Evolutionary conservation across 129 eudicot species (phyloP), one percentile per base, ranked within the genome.

Genomic region (Escallonia rubra): DNA sequence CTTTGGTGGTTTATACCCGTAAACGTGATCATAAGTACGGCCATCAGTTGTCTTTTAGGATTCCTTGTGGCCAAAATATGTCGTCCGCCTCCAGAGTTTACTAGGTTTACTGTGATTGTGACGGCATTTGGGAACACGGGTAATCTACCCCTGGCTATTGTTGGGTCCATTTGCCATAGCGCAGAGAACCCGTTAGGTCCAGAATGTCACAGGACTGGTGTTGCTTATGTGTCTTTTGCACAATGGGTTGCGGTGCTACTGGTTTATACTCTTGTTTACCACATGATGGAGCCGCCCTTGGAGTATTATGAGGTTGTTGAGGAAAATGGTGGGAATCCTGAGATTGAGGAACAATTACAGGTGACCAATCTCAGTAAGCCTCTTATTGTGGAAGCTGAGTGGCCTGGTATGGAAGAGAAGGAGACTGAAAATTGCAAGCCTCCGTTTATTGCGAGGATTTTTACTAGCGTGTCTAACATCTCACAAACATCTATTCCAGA

Each of bases 241-340:
- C 97, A 90, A 67, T 90, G 97, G 95, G 90, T 89, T 6, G 78
- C 93, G 0, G 90, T 83, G 43, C 80, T 83, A 72, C 75, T 89
- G 39, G 87, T 89, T 55, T 86, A 86, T 44, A 90, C 97, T 55
- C 74, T 86, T 13, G 95, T 90, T 53, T 90, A 86, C 67, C 97
- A 90, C 61, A 90, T 90, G 97, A 86, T 90, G 95, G 97, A 86
- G 71, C 95, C 97, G 6, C 97, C 97, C 2, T 34, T 81, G 71
- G 97, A 90, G 67, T 86, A 79, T 48, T 86, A 81, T 44, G 95
- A 86, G n/a, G 88, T 79, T 40, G 85, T 78, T 14, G 91, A 77
- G 3, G 82, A 72, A 43, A n/a, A n/a, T n/a, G n/a, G n/a, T n/a
- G n/a, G n/a, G n/a, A 76, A 74, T 0, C 23, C 55, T 43, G 95